A percentile compares a stretch with the other conserved stretches of the same genome.
Evolutionary conservation across 495 filamentous ascomycete species (phyloP).

Genomic region (Aspergillus kassunensis): DNA sequence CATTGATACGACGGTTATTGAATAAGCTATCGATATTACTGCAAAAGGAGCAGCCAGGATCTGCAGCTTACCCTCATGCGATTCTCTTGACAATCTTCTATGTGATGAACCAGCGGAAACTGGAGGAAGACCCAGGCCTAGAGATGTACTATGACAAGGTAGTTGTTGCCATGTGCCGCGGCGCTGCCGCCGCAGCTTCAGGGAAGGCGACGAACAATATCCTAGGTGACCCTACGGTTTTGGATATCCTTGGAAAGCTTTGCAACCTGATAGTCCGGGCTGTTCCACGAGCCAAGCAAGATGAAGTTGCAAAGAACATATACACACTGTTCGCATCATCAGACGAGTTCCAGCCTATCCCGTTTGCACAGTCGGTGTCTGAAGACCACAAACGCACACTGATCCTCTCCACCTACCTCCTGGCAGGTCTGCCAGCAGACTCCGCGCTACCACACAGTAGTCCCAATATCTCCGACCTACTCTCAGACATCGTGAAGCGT

Average conservation of each 20-base stretch:
- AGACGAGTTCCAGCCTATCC: slow-evolving; percentile 35
- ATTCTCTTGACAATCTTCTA: slow-evolving; percentile 64
- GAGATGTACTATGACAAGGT: slow-evolving; percentile 59
- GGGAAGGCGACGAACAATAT: slow-evolving; percentile 38
- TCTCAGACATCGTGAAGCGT: slow-evolving; percentile 40
- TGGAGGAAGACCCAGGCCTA: slow-evolving; percentile 46
- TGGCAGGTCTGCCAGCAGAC: slow-evolving; percentile 54
- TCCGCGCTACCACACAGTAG: slow-evolving; percentile 30
- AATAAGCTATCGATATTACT: slow-evolving; percentile 61
- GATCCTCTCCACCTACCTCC: slow-evolving; percentile 58
- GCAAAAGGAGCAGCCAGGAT: slow-evolving; percentile 46
- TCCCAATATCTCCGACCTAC: slow-evolving; percentile 31
- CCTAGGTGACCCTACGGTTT: slow-evolving; percentile 49
- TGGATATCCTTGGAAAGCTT: slow-evolving; percentile 62
- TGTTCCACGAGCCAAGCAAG: slow-evolving; percentile 50
- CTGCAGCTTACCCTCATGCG: slow-evolving; percentile 51
- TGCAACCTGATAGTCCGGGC: slow-evolving; percentile 57
- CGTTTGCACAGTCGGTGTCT: slow-evolving; percentile 31
- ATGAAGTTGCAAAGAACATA: slow-evolving; percentile 48
- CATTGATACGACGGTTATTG: slow-evolving; percentile 61
- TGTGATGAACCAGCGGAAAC: slow-evolving; percentile 54
- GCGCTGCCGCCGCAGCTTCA: slow-evolving; percentile 39
- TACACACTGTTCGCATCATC: slow-evolving; percentile 52
- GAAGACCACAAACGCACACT: slow-evolving; percentile 45
- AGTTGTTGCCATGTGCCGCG: slow-evolving; percentile 48